Conservation (phyloP, 1,139 yeast genomes). For the Suhomyces atakaporum region DNA sequence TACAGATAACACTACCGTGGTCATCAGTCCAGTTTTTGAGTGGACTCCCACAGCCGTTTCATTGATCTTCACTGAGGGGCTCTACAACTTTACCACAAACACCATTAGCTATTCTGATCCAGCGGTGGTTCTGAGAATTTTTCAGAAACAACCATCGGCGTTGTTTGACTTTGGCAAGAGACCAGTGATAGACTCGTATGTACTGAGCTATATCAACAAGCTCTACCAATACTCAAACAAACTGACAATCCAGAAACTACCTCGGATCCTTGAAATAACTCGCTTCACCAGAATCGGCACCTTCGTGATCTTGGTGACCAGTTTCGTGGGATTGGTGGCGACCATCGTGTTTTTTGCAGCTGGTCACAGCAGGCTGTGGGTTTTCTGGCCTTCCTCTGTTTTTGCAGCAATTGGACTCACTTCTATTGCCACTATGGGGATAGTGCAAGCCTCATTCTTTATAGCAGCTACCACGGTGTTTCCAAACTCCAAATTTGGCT, state of each 20-base stretch:
- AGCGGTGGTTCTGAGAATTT: not conserved
- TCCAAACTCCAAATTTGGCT: not conserved
- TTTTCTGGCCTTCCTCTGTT: not conserved
- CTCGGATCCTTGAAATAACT: not conserved
- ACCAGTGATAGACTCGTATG: not conserved
- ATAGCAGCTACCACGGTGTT: not conserved
- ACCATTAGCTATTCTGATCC: not conserved
- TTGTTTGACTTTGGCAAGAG: no score
- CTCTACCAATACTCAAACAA: not conserved
- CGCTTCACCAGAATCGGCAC: slow-evolving; percentile 3
- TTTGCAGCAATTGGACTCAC: slow-evolving; percentile 1
- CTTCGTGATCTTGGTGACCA: slow-evolving; percentile 3
- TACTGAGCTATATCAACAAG: not conserved
- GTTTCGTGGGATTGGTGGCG: not conserved
- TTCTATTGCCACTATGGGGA: not conserved
- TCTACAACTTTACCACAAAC: not conserved
- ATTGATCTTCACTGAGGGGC: not conserved
- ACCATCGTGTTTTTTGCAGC: not conserved
- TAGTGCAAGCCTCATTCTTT: not conserved
- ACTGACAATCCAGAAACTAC: no score
- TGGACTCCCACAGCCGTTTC: not conserved
- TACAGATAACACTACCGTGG: not conserved
- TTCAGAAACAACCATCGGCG: not conserved
- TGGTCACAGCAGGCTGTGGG: not conserved
- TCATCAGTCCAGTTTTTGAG: not conserved